These are phyloP conservation scores for Dalbergia oliveri DNA, from an alignment of 306 rosid genomes.

Conservation along the genomic window DNA sequence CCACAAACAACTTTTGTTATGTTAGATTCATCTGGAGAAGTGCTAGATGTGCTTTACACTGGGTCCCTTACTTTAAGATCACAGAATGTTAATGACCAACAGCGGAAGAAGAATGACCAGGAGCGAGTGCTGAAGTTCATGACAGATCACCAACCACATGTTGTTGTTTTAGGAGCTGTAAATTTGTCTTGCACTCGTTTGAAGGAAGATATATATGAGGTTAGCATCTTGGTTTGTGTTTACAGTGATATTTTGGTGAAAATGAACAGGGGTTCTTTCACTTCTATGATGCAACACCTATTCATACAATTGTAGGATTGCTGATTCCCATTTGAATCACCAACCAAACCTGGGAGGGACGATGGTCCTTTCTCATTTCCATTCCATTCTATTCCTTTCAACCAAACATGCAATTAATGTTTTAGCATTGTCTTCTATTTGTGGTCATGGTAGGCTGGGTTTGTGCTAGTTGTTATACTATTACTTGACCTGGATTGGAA, in stretches of 20 bases:
- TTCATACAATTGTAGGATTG: neutral
- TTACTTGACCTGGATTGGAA: neutral
- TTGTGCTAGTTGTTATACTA: neutral
- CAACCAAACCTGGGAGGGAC: slow-evolving; percentile 11
- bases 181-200: slow-evolving; percentile 90
- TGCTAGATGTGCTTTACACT: slow-evolving; percentile 89
- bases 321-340: slow-evolving; percentile 25
- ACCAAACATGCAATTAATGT: neutral
- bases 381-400: neutral
- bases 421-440: neutral
- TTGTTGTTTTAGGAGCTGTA: slow-evolving; percentile 93
- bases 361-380: slow-evolving; percentile 8
- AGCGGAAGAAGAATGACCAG: slow-evolving; percentile 91
- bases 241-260: slow-evolving; percentile 16
- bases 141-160: slow-evolving; percentile 99
- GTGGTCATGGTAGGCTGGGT: neutral
- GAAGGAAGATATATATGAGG: slow-evolving; percentile 97
- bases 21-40: slow-evolving; percentile 96
- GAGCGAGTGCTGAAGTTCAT: slow-evolving; percentile 95
- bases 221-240: slow-evolving; percentile 52
- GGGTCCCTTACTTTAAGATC: slow-evolving; percentile 90
- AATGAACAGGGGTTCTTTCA: neutral
- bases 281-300: slow-evolving; percentile 15
- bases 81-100: slow-evolving; percentile 84
- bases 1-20: slow-evolving; percentile 95